Percentiles rank a stretch among this genome's conserved stretches.
phyloP scores from a whole-genome alignment of 305 asterid species.

The Fraxinus velutina region DNA sequence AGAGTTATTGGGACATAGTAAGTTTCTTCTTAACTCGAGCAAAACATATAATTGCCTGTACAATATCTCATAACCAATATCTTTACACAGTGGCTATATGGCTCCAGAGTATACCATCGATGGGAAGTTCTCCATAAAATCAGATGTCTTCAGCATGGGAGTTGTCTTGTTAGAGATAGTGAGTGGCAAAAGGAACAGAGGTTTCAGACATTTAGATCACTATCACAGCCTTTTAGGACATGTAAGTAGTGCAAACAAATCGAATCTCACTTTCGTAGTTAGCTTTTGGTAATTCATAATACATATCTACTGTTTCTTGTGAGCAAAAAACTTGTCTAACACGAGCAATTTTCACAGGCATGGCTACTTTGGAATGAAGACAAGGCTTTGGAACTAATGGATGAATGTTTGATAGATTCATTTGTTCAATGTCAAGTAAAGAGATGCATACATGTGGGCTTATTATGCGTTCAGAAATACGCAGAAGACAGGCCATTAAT shows the following conservation, averaged over 20 bases:
- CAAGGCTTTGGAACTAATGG: constrained; percentile 27
- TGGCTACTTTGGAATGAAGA: constrained; percentile 36
- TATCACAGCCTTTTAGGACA: constrained; percentile 37
- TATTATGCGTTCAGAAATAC: constrained; percentile 34
- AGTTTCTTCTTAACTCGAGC: constrained; percentile 1
- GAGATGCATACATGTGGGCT: constrained; percentile 37
- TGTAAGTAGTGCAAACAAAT: constrained; percentile 24
- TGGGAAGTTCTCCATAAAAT: constrained; percentile 41
- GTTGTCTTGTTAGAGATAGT: constrained; percentile 41
- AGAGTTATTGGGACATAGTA: constrained; percentile 41
- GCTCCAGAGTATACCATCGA: constrained; percentile 46
- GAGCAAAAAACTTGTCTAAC: neutral
- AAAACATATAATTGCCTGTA: neutral
- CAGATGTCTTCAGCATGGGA: constrained; percentile 44
- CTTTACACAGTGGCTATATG: constrained; percentile 38
- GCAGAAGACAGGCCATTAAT: constrained; percentile 31
- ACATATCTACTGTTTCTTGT: neutral
- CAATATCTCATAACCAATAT: neutral
- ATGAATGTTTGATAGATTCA: constrained; percentile 18
- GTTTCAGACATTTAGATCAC: constrained; percentile 24
- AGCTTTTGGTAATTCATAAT: neutral
- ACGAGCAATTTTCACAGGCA: constrained; percentile 27
- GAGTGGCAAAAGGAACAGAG: constrained; percentile 38
- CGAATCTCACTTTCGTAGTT: neutral
- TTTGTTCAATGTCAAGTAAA: constrained; percentile 23